Percentiles rank a stretch among this genome's conserved stretches.
phyloP scores from a whole-genome alignment of 1,139 yeast genomes.

The Blastobotrys proliferans region DNA sequence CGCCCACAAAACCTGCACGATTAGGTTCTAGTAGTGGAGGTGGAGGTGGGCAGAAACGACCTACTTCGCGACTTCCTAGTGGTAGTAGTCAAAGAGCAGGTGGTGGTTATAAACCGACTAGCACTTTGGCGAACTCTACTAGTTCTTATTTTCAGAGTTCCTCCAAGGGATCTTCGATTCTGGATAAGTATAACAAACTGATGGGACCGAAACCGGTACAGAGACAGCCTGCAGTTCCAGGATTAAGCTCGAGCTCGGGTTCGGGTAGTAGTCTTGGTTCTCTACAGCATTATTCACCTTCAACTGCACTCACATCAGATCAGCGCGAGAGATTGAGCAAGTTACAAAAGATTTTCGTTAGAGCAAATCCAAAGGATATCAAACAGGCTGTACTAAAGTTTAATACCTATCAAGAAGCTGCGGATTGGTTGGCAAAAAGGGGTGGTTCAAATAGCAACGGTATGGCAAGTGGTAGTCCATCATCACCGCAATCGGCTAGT shows the following conservation, averaged over 20 bases:
- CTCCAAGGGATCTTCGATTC: conserved; percentile 1
- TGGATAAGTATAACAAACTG: conserved; percentile 1
- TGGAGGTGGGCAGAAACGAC: conserved; percentile 11
- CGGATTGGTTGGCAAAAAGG: conserved; percentile 4
- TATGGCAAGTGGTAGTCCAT: neutral
- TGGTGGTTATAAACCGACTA: neutral
- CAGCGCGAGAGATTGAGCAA: neutral
- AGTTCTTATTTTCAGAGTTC: conserved; percentile 5
- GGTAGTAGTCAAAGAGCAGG: neutral
- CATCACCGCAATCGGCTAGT: neutral
- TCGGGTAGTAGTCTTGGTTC: neutral
- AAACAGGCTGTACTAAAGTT: conserved; percentile 2
- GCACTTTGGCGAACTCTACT: neutral
- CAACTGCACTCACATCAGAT: neutral
- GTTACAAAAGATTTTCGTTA: conserved; percentile 1
- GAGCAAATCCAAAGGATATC: conserved; percentile 5
- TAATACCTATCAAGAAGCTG: conserved; percentile 1
- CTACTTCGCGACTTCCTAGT: conserved; percentile 4
- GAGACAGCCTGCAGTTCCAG: conserved; percentile 6
- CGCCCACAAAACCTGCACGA: conserved; percentile 1
- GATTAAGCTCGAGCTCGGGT: neutral
- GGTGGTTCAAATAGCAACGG: neutral
- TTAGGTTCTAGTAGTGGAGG: neutral
- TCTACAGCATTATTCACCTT: neutral
- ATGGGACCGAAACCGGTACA: conserved; percentile 11